Conservation (phyloP, 257 asterid genomes). For the Cynanchum wilfordii region DNA sequence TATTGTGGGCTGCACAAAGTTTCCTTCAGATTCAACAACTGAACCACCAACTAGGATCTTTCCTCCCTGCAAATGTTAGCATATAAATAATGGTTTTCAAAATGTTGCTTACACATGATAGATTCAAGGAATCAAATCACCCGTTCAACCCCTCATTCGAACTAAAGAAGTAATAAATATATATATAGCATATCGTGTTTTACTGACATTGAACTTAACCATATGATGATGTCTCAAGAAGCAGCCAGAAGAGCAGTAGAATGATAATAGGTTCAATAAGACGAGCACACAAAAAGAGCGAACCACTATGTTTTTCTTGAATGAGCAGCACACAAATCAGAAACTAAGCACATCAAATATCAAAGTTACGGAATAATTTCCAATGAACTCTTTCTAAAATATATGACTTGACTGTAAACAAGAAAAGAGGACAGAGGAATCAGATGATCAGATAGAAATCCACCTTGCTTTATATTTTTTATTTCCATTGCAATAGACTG, state of each 20-base stretch:
- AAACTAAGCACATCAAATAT: background rate
- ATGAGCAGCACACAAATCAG: background rate
- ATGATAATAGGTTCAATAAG: background rate
- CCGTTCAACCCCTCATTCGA: background rate
- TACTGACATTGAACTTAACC: no score
- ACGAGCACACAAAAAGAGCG: background rate
- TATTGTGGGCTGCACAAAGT: slow-evolving; percentile 89
- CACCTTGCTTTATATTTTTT: background rate
- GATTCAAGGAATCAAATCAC: background rate
- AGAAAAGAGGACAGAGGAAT: background rate
- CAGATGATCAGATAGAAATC: background rate
- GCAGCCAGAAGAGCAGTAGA: background rate
- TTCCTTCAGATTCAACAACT: slow-evolving; percentile 65
- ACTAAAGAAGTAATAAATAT: background rate
- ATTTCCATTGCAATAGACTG: background rate
- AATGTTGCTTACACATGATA: background rate
- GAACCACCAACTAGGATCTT: slow-evolving; percentile 74
- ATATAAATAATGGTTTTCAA: background rate
- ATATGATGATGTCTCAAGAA: background rate
- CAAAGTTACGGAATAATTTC: background rate
- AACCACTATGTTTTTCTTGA: background rate
- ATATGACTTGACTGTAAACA: background rate
- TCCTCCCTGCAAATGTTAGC: slow-evolving; percentile 64
- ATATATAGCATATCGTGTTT: background rate
- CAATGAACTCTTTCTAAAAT: background rate